These are phyloP conservation scores for Primulina huaijiensis DNA, from an alignment of 257 asterid species.

Conservation along the genomic window DNA sequence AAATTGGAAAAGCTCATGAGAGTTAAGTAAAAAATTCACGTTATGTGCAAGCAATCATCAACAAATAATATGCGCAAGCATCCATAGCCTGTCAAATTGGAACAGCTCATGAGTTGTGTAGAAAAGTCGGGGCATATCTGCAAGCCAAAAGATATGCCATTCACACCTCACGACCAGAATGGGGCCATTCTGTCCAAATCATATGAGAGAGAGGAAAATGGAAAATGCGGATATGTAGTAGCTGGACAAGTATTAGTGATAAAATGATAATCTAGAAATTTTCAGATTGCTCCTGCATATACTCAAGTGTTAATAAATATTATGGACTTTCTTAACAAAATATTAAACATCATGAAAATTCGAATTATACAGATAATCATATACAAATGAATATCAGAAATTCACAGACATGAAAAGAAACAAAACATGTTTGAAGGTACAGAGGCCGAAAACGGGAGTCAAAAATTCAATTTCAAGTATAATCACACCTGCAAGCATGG, in stretches of 20 bases:
- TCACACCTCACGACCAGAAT: not conserved
- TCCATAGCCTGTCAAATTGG: too few species aligned
- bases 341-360: not conserved
- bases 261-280: not conserved
- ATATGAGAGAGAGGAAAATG: not conserved
- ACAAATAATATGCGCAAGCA: not conserved
- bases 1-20: conserved; percentile 3
- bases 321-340: not conserved
- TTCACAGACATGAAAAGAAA: not conserved
- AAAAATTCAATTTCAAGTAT: conserved; percentile 9
- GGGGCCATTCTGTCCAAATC: not conserved
- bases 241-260: not conserved
- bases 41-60: not conserved
- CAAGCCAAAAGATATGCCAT: not conserved
- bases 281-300: not conserved
- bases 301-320: too few species aligned
- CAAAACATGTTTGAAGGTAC: conserved; percentile 3
- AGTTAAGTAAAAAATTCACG: not conserved
- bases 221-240: not conserved
- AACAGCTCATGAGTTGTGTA: too few species aligned
- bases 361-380: not conserved
- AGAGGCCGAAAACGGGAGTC: not conserved
- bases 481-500: conserved; percentile 89
- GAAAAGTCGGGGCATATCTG: not conserved
- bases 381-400: not conserved